phyloP scores from a whole-genome alignment of 495 filamentous ascomycete genomes.

The Umbilicaria muhlenbergii region DNA sequence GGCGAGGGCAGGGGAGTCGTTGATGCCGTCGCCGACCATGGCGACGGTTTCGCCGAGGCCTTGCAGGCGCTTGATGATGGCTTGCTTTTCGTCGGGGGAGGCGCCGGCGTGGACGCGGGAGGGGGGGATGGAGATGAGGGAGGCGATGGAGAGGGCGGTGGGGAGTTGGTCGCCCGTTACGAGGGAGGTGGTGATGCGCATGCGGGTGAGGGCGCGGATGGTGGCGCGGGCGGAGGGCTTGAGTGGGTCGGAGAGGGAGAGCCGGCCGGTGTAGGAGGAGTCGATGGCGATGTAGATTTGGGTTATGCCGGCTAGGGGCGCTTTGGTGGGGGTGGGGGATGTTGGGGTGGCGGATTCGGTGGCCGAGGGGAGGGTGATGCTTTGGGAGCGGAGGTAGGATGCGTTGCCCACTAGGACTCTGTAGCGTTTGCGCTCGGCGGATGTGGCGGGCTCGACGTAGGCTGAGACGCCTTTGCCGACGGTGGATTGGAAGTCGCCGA shows the following conservation, averaged over 20 bases:
- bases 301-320: slow-evolving; percentile 49
- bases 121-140: slow-evolving; percentile 62
- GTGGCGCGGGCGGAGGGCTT: slow-evolving; percentile 75
- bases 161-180: slow-evolving; percentile 84
- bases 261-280: slow-evolving; percentile 56
- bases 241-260: slow-evolving; percentile 76
- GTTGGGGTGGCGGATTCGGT: slow-evolving; percentile 12
- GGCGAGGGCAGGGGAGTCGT: slow-evolving; percentile 91
- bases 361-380: slow-evolving; percentile 42
- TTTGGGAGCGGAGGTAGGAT: slow-evolving; percentile 52
- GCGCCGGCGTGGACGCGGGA: slow-evolving; percentile 67
- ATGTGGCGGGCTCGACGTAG: slow-evolving; percentile 57
- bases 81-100: slow-evolving; percentile 75
- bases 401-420: slow-evolving; percentile 72
- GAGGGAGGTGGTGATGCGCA: slow-evolving; percentile 76
- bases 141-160: slow-evolving; percentile 69
- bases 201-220: slow-evolving; percentile 65
- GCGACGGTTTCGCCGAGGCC: slow-evolving; percentile 58
- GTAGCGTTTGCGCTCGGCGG: slow-evolving; percentile 50
- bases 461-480: slow-evolving; percentile 82
- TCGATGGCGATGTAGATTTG: slow-evolving; percentile 87
- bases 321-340: slow-evolving; percentile 15
- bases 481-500: slow-evolving; percentile 69
- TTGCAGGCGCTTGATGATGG: slow-evolving; percentile 66
- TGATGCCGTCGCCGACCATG: slow-evolving; percentile 99